Conservation (phyloP, 257 asterid species). For the Dorcoceras hygrometricum region DNA sequence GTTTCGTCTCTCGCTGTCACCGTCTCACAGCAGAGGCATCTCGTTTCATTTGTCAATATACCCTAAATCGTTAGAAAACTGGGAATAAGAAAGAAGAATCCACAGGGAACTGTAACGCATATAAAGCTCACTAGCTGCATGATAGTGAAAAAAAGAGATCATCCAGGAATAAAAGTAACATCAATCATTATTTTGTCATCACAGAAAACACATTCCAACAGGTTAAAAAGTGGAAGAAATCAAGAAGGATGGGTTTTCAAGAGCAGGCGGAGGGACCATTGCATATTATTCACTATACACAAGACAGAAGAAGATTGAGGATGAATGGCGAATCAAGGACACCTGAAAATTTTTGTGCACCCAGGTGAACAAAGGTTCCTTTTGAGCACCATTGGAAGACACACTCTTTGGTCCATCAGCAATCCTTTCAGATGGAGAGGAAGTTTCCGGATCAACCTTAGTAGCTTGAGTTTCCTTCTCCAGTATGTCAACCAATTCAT, state of each 20-base stretch:
- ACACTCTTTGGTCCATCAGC: constrained; percentile 60
- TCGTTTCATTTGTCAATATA: constrained; percentile 55
- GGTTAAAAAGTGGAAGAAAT: neutral
- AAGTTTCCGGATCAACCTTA: constrained; percentile 55
- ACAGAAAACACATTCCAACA: neutral
- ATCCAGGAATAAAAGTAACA: neutral
- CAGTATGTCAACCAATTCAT: constrained; percentile 84
- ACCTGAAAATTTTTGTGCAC: constrained; percentile 95
- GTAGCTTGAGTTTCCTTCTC: constrained; percentile 69
- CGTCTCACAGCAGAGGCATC: constrained; percentile 65
- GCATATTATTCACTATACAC: neutral
- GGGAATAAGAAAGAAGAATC: neutral
- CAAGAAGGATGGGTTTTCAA: neutral
- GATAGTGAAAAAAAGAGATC: neutral
- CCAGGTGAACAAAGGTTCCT: constrained; percentile 79
- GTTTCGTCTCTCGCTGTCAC: constrained; percentile 69
- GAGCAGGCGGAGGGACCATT: neutral
- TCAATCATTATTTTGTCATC: neutral
- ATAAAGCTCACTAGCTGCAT: constrained; percentile 2
- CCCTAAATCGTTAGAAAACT: constrained; percentile 35
- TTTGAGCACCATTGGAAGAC: constrained; percentile 44
- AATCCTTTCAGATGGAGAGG: constrained; percentile 46
- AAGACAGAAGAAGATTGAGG: constrained; percentile 8
- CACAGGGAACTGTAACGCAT: neutral
- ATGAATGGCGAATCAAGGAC: constrained; percentile 22